Percentiles rank a stretch among this genome's conserved stretches.
These are phyloP conservation scores for Postia placenta DNA, from an alignment of 768 basidiomycete genomes.

Conservation along the genomic window DNA sequence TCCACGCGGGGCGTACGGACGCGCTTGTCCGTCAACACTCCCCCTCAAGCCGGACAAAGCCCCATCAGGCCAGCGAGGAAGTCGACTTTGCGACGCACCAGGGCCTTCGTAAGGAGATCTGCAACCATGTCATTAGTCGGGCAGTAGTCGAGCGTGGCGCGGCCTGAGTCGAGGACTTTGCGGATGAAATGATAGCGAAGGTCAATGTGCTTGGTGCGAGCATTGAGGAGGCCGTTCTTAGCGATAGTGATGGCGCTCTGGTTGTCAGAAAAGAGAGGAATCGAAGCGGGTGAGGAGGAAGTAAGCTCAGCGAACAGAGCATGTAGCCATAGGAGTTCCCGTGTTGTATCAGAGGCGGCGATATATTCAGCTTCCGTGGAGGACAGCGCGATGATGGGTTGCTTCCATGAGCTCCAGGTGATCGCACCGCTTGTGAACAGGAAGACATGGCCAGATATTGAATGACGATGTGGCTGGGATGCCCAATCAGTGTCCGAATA, in stretches of 20 bases:
- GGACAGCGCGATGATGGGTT: constrained; percentile 31
- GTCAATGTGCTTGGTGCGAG: constrained; percentile 32
- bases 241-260: constrained; percentile 22
- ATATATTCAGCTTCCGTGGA: constrained; percentile 32
- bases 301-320: not conserved
- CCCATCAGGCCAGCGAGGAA: constrained; percentile 7
- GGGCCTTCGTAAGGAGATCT: constrained; percentile 29
- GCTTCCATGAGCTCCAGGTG: constrained; percentile 35
- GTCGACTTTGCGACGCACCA: constrained; percentile 14
- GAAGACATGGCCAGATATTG: constrained; percentile 27
- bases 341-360: constrained; percentile 23
- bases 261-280: constrained; percentile 5
- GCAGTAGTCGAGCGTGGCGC: constrained; percentile 19
- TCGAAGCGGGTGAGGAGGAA: constrained; percentile 3
- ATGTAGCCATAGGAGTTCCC: constrained; percentile 32
- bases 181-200: constrained; percentile 29
- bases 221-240: constrained; percentile 21
- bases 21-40: constrained; percentile 5
- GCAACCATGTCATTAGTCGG: constrained; percentile 26
- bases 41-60: constrained; percentile 10
- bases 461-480: constrained; percentile 2
- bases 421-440: constrained; percentile 29
- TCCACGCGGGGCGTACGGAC: too few relatives aligned
- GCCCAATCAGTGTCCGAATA: constrained; percentile 12
- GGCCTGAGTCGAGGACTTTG: constrained; percentile 16